Evolutionary conservation across 1,139 yeast genomes (phyloP), one percentile per base, ranked within the genome.

Genomic region (Torulaspora pretoriensis): DNA sequence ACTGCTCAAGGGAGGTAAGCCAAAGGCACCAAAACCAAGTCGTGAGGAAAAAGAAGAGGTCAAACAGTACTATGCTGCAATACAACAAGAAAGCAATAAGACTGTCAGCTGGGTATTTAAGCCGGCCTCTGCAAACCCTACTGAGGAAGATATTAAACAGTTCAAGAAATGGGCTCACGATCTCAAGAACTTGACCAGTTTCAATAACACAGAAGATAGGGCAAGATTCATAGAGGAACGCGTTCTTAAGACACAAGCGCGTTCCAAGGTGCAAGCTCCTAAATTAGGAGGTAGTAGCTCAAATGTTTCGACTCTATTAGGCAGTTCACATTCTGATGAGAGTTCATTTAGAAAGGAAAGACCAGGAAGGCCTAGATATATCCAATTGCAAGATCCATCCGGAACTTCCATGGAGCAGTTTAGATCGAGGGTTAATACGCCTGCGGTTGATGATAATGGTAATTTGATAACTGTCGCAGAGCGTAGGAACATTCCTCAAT

Each of bases 161-260:
- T 67, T 72, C 36, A 61, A 62, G 30, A 71, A 69, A 55, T 76
- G 80, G 80, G 59, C 68, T 8, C 65, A 66, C 37, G 76, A 74
- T 51, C 51, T 75, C 31, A 65, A 68, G 35, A 71, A 70, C 31
- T 56, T 75, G 46, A 65, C 73, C 4, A 54, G 64, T 8, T 69
- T 65, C 46, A 55, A 61, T 37, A 55, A 56, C 2, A 60, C 68
- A 10, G 47, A 48, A 5, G 73, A 69, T 4, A 61, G 74, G 49
- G 56, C 61, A 8, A 55, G 53, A 40, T 62, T 63, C 42, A 60
- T 68, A 22, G 65, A 61, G 30, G 65, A 57, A 10, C 58, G 61
- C 27, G 51, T 60, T 26, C 43, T 46, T 50, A 61, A 49, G 50
- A 50, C 50, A 36, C 57, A 46, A 47, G 46, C 35, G 48, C 60